phyloP scores from a whole-genome alignment of 2,329 filamentous ascomycete genomes.

The Bretziella fagacearum region DNA sequence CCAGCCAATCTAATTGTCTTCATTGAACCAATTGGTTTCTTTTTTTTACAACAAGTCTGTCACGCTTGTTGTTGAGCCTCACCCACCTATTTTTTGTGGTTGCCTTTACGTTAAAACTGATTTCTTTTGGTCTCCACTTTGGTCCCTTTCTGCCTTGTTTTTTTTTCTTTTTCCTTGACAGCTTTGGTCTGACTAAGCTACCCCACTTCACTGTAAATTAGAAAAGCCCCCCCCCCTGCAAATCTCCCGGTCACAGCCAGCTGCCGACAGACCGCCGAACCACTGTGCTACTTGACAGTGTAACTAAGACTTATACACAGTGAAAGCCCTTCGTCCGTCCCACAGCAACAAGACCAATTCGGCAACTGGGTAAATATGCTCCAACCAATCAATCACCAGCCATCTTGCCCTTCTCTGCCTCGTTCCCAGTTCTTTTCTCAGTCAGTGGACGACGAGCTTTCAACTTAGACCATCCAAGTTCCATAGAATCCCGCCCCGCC shows the following conservation, averaged over 20 bases:
- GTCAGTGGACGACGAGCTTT: not conserved
- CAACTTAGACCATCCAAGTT: not conserved
- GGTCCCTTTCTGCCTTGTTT: not conserved
- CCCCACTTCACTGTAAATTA: not conserved
- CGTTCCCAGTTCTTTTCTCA: not conserved
- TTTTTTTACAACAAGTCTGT: too few relatives aligned
- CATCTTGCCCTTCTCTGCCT: not conserved
- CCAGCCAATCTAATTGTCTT: not conserved
- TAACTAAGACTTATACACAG: not conserved
- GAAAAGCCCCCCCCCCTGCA: not conserved
- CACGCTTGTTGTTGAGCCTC: conserved; percentile 2
- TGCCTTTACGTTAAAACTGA: not conserved
- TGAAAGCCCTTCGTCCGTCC: conserved; percentile 1
- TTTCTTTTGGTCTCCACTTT: not conserved
- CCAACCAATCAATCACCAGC: not conserved
- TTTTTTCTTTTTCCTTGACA: not conserved
- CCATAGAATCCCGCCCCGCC: conserved; percentile 14
- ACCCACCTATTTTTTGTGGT: not conserved
- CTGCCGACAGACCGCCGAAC: conserved; percentile 8
- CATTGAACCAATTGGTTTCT: not conserved
- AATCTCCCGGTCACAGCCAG: not conserved
- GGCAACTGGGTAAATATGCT: conserved; percentile 4
- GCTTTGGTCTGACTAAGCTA: not conserved
- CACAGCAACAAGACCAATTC: conserved; percentile 7
- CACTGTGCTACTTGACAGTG: not conserved